Conservation (phyloP, 495 filamentous ascomycete species). For the Cryomyces minteri region DNA sequence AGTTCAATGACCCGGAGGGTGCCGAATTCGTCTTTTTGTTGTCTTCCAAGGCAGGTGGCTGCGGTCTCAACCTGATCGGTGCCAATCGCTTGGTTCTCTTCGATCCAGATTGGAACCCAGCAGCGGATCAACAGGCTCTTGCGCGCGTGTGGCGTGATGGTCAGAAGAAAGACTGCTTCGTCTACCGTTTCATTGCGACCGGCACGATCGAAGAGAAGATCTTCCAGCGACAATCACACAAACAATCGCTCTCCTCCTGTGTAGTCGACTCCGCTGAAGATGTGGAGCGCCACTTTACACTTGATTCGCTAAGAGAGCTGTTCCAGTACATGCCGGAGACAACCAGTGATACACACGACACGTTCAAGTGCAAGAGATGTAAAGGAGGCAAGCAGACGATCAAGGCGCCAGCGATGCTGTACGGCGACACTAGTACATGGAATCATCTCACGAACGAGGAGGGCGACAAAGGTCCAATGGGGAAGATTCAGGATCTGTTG, state of each 20-base stretch:
- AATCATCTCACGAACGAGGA: slow-evolving; percentile 83
- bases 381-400: slow-evolving; percentile 67
- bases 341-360: slow-evolving; percentile 87
- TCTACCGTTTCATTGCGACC: slow-evolving; percentile 96
- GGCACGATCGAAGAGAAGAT: slow-evolving; percentile 99
- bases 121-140: slow-evolving; percentile 91
- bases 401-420: slow-evolving; percentile 85
- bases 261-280: slow-evolving; percentile 97
- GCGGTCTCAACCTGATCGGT: slow-evolving; percentile 91
- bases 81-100: slow-evolving; percentile 95
- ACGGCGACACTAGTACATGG: slow-evolving; percentile 97
- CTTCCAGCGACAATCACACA: slow-evolving; percentile 96
- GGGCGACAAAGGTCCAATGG: slow-evolving; percentile 45
- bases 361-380: slow-evolving; percentile 96
- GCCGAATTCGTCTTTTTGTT: slow-evolving; percentile 88
- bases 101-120: slow-evolving; percentile 98
- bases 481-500: slow-evolving; percentile 76
- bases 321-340: slow-evolving; percentile 83
- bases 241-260: slow-evolving; percentile 87
- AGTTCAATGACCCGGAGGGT: slow-evolving; percentile 90
- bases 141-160: slow-evolving; percentile 98
- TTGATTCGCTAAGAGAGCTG: slow-evolving; percentile 74
- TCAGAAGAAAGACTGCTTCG: slow-evolving; percentile 98
- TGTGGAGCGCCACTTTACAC: slow-evolving; percentile 86
- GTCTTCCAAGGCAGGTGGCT: slow-evolving; percentile 91